Evolutionary conservation across 805 yeast species (phyloP), one percentile per base, ranked within the genome.

Genomic region (Candida piceae): DNA sequence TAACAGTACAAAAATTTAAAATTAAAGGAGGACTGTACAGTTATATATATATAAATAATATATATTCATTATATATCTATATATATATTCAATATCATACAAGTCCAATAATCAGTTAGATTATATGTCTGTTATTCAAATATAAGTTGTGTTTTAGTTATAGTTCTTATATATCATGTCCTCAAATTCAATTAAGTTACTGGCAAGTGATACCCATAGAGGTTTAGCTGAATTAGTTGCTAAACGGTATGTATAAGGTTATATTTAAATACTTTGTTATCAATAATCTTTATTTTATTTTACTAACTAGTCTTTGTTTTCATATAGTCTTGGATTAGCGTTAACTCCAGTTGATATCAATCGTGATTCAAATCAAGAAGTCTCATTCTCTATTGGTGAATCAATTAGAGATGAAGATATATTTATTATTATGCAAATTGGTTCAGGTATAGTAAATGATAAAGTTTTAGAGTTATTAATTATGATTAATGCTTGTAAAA

Each of bases 351-450:
- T 78, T 37, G 76, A 76, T 44, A 58, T 80, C 50, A 77, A 76
- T 46, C 67, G 85, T 50, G 84, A 79, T 45, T 74, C 82, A 7
- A 78, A 79, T 41, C 80, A 80, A 12, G 94, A 84, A 55, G 84
- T 81, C 15, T 78, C 83, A 25, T 81, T 84, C 50, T 75, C 82
- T 31, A 80, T 84, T 40, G 86, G 84, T 15, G 93, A 84, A 57
- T 80, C 89, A 17, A 84, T 84, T 28, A 74, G 94, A 67, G 93
- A 84, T 60, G 93, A 84, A 57, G 94, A 84, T 51, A 77, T 84
- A 22, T 84, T 76, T 57, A 81, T 84, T 48, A 75, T 84, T 41
- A 79, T 83, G 59, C 93, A 84, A 58, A 80, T 81, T 26, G 89
- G 89, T 3, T 79, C 84, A 17, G 89, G 88, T 13, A 78, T 75